Conservation (phyloP, 2,329 filamentous ascomycete species). For the Hypoxylon rubiginosum region DNA sequence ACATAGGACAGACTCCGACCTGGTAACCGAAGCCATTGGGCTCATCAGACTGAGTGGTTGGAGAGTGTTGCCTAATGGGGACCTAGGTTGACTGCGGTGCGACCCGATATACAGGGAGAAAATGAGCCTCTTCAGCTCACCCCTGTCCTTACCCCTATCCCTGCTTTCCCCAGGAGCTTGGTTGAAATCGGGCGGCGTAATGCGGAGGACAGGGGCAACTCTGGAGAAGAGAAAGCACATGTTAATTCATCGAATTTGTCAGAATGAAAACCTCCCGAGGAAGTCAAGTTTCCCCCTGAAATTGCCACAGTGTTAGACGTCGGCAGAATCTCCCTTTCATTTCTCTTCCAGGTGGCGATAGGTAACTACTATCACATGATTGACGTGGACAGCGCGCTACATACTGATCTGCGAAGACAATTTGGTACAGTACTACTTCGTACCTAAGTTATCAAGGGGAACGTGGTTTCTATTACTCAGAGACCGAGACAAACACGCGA, state of each 20-base stretch:
- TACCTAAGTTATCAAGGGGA: too few relatives aligned
- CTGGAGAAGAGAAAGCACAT: conserved; percentile 17
- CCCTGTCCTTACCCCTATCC: conserved; percentile 10
- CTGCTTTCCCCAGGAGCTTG: conserved; percentile 3
- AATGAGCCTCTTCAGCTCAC: not conserved
- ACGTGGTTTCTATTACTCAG: not conserved
- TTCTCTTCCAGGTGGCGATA: too few relatives aligned
- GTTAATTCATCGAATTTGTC: conserved; percentile 5
- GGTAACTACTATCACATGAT: not conserved
- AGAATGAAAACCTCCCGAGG: not conserved
- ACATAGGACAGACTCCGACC: too few relatives aligned
- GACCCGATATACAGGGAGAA: not conserved
- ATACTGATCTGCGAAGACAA: too few relatives aligned
- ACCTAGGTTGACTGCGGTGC: not conserved
- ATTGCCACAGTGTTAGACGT: not conserved
- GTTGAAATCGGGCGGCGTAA: not conserved
- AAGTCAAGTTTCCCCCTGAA: not conserved
- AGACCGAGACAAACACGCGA: not conserved
- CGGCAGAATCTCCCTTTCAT: too few relatives aligned
- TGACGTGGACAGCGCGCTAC: not conserved
- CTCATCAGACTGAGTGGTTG: too few relatives aligned
- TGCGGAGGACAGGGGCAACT: not conserved
- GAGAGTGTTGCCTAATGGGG: not conserved
- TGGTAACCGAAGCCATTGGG: too few relatives aligned
- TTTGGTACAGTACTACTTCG: not conserved